Evolutionary conservation across 2,329 filamentous ascomycete genomes (phyloP).

Genomic region (Fusarium lateritium): DNA sequence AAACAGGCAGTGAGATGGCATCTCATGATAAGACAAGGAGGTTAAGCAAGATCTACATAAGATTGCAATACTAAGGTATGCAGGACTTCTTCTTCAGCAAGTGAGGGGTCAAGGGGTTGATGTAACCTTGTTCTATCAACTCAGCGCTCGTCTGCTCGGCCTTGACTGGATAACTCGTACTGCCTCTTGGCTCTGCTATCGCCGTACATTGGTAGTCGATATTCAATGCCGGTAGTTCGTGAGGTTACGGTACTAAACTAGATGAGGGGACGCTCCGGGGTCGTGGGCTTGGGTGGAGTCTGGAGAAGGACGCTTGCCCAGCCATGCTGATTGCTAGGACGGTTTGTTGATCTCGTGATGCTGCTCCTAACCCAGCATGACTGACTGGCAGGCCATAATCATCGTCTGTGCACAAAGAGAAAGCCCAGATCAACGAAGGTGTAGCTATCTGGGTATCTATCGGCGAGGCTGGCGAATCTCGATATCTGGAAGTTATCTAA

Average conservation of each 20-base stretch:
- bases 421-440: neutral
- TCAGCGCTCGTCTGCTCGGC: neutral
- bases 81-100: neutral
- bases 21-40: slow-evolving; percentile 5
- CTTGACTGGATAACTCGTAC: neutral
- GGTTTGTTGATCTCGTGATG: slow-evolving; percentile 27
- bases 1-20: neutral
- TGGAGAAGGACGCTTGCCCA: slow-evolving; percentile 23
- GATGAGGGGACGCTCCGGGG: slow-evolving; percentile 23
- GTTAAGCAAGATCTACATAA: slow-evolving; percentile 4
- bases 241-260: slow-evolving; percentile 20
- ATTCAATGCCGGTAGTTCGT: slow-evolving; percentile 34
- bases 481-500: neutral
- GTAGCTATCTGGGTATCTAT: neutral
- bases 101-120: slow-evolving; percentile 4
- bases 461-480: too few species aligned
- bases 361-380: neutral
- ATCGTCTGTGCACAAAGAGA: neutral
- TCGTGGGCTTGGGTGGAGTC: slow-evolving; percentile 27
- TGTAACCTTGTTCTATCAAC: neutral
- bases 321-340: slow-evolving; percentile 18
- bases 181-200: slow-evolving; percentile 1
- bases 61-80: slow-evolving; percentile 6
- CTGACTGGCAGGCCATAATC: neutral
- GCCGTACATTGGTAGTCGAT: neutral